Conservation (phyloP, 441 rosid genomes). For the California macrophylla region DNA sequence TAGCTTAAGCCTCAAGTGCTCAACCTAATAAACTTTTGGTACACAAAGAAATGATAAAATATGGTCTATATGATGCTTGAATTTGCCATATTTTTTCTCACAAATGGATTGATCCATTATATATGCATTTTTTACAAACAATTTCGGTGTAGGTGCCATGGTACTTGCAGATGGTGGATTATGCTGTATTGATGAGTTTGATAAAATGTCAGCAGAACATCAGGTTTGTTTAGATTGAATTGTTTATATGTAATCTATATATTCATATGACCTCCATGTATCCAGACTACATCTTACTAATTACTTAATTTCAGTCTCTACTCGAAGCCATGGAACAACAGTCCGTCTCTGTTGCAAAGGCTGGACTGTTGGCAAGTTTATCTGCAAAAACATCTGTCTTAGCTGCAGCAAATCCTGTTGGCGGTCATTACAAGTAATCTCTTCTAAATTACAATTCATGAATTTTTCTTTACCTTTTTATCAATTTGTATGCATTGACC, state of each 20-base stretch:
- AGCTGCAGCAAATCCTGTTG: conserved; percentile 99
- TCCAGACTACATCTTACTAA: conserved; percentile 18
- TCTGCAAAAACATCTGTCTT: conserved; percentile 93
- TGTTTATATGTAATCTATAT: conserved; percentile 9
- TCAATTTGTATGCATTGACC: not conserved
- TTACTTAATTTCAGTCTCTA: conserved; percentile 51
- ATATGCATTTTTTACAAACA: not conserved
- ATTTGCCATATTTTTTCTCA: not conserved
- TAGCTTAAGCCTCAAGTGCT: not conserved
- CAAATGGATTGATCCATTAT: not conserved
- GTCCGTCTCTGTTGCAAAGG: conserved; percentile 96
- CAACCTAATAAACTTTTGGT: not conserved
- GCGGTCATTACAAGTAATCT: conserved; percentile 90
- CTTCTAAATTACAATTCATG: conserved; percentile 13
- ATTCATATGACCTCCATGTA: conserved; percentile 19
- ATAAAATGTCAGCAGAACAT: conserved; percentile 96
- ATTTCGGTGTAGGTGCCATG: conserved; percentile 74
- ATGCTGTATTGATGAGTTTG: conserved; percentile 96
- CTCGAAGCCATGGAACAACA: conserved; percentile 99
- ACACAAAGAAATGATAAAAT: not conserved
- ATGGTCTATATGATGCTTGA: not conserved
- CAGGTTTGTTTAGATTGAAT: conserved; percentile 46
- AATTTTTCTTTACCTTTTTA: not conserved
- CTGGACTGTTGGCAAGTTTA: conserved; percentile 93
- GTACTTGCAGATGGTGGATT: conserved; percentile 95